Evolutionary conservation across 2,329 filamentous ascomycete genomes (phyloP).

Genomic region (Fusarium sacchari): DNA sequence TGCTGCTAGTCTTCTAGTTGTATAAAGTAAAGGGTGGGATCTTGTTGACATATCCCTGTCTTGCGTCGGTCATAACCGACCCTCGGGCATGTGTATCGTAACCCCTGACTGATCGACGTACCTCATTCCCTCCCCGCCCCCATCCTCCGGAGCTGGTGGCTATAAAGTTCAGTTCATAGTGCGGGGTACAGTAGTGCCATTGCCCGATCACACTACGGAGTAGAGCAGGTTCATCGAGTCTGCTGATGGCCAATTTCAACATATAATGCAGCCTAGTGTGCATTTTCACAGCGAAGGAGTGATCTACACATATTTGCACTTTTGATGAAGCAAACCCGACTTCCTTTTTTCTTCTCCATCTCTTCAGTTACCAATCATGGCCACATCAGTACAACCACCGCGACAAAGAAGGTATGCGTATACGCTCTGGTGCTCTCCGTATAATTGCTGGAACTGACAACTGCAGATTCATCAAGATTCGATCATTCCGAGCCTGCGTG

Average conservation of each 20-base stretch:
- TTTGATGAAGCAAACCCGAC: too few species aligned
- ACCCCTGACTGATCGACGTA: too few species aligned
- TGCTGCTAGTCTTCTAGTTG: too few species aligned
- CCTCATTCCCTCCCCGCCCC: neutral
- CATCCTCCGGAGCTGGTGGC: neutral
- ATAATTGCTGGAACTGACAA: neutral
- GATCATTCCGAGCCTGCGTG: neutral
- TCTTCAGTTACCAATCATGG: neutral
- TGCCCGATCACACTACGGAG: neutral
- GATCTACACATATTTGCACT: too few species aligned
- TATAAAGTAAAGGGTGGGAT: too few species aligned
- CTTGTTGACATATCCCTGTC: too few species aligned
- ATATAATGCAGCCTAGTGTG: neutral
- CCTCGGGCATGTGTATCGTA: too few species aligned
- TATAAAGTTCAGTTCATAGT: neutral
- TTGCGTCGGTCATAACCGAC: too few species aligned
- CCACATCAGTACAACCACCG: neutral
- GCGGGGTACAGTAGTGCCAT: neutral
- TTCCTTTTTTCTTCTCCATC: too few species aligned
- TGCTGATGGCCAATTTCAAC: neutral
- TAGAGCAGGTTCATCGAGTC: too few species aligned
- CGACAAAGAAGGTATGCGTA: neutral
- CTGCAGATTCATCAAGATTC: neutral
- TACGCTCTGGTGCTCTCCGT: fast-evolving
- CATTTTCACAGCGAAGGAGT: too few species aligned